A percentile compares a stretch with the other conserved stretches of the same genome.
phyloP scores from a whole-genome alignment of 2,329 filamentous ascomycete species.

The Fusarium duplospermum region DNA sequence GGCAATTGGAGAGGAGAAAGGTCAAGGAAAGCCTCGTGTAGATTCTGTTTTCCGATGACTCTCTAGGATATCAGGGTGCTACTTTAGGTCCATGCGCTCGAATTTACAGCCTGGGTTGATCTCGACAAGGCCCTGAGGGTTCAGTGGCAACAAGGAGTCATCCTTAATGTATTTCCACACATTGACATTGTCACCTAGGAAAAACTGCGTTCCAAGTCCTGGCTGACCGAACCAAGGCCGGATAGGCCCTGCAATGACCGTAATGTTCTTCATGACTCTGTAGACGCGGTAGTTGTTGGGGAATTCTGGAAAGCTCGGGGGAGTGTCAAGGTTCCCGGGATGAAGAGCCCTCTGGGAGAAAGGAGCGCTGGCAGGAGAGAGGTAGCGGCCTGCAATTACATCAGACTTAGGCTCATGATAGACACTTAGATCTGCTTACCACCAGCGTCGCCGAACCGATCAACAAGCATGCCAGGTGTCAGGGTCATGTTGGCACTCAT shows the following conservation, averaged over 20 bases:
- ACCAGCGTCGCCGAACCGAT: background rate
- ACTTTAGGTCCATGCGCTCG: background rate
- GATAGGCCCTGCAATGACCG: constrained; percentile 27
- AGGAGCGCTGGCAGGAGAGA: constrained; percentile 28
- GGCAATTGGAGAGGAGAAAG: background rate
- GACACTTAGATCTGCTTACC: background rate
- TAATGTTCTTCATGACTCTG: constrained; percentile 12
- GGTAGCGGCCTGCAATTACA: background rate
- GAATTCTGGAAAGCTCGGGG: background rate
- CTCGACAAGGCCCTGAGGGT: background rate
- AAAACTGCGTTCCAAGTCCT: constrained; percentile 26
- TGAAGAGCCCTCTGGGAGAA: constrained; percentile 26
- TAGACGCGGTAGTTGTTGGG: constrained; percentile 31
- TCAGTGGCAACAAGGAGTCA: background rate
- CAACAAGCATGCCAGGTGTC: background rate
- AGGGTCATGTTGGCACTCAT: background rate
- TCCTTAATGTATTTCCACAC: constrained; percentile 19
- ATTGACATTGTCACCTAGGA: constrained; percentile 8
- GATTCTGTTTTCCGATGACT: background rate
- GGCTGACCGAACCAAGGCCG: constrained; percentile 30
- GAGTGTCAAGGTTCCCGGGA: constrained; percentile 19
- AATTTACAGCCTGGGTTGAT: too few relatives aligned
- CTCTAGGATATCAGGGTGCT: accelerated
- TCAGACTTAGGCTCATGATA: background rate
- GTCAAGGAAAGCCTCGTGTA: background rate